Evolutionary conservation across 805 yeast species (phyloP).

Genomic region (Yarrowia osloensis): DNA sequence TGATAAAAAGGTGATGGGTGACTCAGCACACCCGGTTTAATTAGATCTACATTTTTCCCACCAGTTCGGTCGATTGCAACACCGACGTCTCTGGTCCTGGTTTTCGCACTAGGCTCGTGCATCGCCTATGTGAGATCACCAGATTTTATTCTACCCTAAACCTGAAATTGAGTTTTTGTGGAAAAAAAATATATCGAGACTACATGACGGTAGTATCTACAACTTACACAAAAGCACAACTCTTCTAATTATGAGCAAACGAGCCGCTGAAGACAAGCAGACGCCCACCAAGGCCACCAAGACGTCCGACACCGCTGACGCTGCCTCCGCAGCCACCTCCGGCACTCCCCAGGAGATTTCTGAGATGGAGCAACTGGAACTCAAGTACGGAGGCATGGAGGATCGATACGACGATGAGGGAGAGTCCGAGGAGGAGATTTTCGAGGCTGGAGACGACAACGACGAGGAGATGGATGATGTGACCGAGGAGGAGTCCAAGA

Average conservation of each 20-base stretch:
- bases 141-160: background rate
- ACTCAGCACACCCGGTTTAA: too few relatives aligned
- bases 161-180: background rate
- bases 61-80: too few relatives aligned
- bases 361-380: slow-evolving; percentile 35
- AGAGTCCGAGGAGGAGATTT: slow-evolving; percentile 68
- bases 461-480: slow-evolving; percentile 72
- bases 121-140: background rate
- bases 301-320: slow-evolving; percentile 6
- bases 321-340: background rate
- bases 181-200: background rate
- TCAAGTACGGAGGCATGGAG: slow-evolving; percentile 58
- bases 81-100: too few relatives aligned
- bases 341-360: slow-evolving; percentile 7
- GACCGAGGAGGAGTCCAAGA: slow-evolving; percentile 45
- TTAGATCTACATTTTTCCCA: too few relatives aligned
- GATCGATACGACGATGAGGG: slow-evolving; percentile 77
- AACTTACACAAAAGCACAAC: background rate
- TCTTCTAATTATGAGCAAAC: background rate
- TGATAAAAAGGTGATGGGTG: too few relatives aligned
- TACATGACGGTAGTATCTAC: background rate
- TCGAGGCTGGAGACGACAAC: slow-evolving; percentile 84
- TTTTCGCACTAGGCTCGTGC: too few relatives aligned
- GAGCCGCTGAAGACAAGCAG: slow-evolving; percentile 12
- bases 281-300: slow-evolving; percentile 9